Base-by-base conservation (phyloP, 139 green algal species). In the Coelastrella sp. region DNA sequence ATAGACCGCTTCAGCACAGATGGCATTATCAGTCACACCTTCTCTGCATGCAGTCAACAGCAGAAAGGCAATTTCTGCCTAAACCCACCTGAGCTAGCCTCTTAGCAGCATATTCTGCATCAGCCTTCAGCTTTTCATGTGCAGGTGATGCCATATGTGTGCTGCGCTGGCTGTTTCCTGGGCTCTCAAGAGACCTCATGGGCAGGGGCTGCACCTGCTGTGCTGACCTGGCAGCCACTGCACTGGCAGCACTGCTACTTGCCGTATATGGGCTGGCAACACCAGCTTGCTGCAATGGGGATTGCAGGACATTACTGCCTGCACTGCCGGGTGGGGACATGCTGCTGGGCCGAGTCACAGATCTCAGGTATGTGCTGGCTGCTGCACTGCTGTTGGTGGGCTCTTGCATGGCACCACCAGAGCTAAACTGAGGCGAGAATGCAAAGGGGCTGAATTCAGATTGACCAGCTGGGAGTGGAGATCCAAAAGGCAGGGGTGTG, bases 121-220 rank as follows among this genome's bases (percentile, higher is more conserved):
- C 9, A 32, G 53, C 53, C 53, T 64, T 64, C 6, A 64, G 53
- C 19, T 64, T 64, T 6, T 64, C 15, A 64, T 64, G 15, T 21
- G 15, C 19, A 6, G 53, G 53, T 27, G 53, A 64, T 64, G 15
- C 17, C 2, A 30, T n/a, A n/a, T 30, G 53, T 8, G 6, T 32
- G 9, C 6, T 9, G 53, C 17, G n/a, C 25, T 40, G 64, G 9
- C 27, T 48, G 64, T 27, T 41, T n/a, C 11, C n/a, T 19, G n/a
- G n/a, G n/a, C 64, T 8, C 17, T 81, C 73, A 48, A 81, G 73
- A 32, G 73, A 37, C 73, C 62, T 53, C 73, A 81, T 81, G 3
- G 73, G 73, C 73, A 81, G 1, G 6, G 73, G 73, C 73, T 34
- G 43, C 50, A 81, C 37, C 35, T 53, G 35, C 73, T 35, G 73